These are phyloP conservation scores for Mycena haematopus DNA, from an alignment of 768 basidiomycete species.

Conservation along the genomic window DNA sequence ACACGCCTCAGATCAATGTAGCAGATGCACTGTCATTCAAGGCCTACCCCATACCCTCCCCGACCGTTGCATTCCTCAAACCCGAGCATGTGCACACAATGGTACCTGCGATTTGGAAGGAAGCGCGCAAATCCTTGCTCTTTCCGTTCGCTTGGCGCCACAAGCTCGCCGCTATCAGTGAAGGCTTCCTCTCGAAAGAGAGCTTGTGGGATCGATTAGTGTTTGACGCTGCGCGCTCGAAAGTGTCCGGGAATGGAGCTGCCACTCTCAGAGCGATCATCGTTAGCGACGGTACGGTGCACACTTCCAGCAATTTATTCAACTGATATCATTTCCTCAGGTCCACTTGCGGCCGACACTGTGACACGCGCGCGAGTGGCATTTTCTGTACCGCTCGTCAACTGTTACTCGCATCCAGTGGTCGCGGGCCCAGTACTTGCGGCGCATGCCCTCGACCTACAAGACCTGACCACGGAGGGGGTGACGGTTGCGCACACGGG, in stretches of 20 bases:
- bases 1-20: slow-evolving; percentile 39
- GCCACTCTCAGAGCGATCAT: slow-evolving; percentile 70
- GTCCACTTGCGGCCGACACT: slow-evolving; percentile 51
- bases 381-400: slow-evolving; percentile 78
- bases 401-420: slow-evolving; percentile 63
- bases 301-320: not conserved
- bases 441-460: slow-evolving; percentile 85
- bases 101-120: slow-evolving; percentile 56
- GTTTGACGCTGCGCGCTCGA: slow-evolving; percentile 69
- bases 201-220: slow-evolving; percentile 87
- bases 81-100: slow-evolving; percentile 67
- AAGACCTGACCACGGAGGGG: slow-evolving; percentile 55
- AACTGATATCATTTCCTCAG: slow-evolving; percentile 40
- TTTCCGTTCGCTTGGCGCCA: slow-evolving; percentile 78
- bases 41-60: slow-evolving; percentile 67
- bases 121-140: slow-evolving; percentile 60
- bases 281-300: slow-evolving; percentile 69
- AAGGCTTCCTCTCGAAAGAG: slow-evolving; percentile 80
- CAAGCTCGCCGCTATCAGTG: slow-evolving; percentile 69
- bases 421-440: slow-evolving; percentile 82
- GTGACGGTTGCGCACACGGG: slow-evolving; percentile 60
- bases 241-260: slow-evolving; percentile 65
- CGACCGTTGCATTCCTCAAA: slow-evolving; percentile 79
- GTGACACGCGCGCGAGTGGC: slow-evolving; percentile 74
- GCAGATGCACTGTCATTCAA: slow-evolving; percentile 55